Conservation (phyloP, 495 filamentous ascomycete species). For the Xylaria palmicola region DNA sequence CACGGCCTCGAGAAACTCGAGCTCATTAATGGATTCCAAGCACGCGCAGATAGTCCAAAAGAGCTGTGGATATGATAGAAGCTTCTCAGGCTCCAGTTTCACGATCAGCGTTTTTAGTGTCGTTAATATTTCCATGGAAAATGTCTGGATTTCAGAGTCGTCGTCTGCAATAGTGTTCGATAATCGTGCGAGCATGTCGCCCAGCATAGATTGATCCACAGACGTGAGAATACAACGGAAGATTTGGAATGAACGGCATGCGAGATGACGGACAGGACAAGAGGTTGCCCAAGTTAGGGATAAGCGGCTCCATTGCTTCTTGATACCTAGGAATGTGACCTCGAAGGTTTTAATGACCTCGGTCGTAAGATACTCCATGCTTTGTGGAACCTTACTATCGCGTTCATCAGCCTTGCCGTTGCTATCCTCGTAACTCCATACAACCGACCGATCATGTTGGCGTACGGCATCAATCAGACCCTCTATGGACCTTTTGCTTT, state of each 20-base stretch:
- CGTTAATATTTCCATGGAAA: slow-evolving; percentile 96
- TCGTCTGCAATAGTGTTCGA: slow-evolving; percentile 97
- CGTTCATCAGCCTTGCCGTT: slow-evolving; percentile 71
- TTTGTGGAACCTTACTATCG: slow-evolving; percentile 75
- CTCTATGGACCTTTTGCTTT: slow-evolving; percentile 74
- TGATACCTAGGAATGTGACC: slow-evolving; percentile 79
- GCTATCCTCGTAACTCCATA: slow-evolving; percentile 93
- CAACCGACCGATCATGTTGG: slow-evolving; percentile 76
- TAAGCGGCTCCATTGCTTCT: slow-evolving; percentile 85
- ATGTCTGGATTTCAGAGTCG: slow-evolving; percentile 86
- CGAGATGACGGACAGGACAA: slow-evolving; percentile 92
- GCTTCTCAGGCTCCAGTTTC: slow-evolving; percentile 73
- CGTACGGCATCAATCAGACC: slow-evolving; percentile 89
- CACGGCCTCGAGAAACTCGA: slow-evolving; percentile 87
- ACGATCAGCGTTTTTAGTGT: slow-evolving; percentile 87
- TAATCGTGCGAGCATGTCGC: slow-evolving; percentile 89
- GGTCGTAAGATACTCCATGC: slow-evolving; percentile 79
- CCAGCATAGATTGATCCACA: slow-evolving; percentile 87
- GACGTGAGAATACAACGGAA: slow-evolving; percentile 91
- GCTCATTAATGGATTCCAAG: slow-evolving; percentile 91
- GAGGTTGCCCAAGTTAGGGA: slow-evolving; percentile 94
- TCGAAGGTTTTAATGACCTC: slow-evolving; percentile 84
- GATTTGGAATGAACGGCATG: slow-evolving; percentile 95
- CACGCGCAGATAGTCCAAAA: slow-evolving; percentile 98
- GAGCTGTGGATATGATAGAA: slow-evolving; percentile 84